Percentiles rank a stretch among this genome's conserved stretches.
Evolutionary conservation across 768 basidiomycete genomes (phyloP).

Genomic region (Leccinellum rugosiceps): DNA sequence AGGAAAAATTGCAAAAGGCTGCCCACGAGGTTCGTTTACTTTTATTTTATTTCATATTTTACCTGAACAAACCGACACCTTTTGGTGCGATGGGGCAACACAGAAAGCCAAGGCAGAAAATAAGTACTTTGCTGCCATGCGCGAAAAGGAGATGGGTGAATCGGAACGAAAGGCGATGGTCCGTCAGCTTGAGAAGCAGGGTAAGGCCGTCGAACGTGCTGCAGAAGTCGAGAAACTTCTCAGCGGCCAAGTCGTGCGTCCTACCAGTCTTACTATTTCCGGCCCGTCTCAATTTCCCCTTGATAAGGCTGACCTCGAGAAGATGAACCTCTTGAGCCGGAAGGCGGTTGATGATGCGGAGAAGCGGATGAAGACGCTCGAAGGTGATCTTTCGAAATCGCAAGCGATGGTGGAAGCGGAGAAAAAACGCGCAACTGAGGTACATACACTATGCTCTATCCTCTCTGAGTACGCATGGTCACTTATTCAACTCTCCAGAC

Average conservation of each 20-base stretch:
- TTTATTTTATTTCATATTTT: neutral
- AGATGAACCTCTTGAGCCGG: constrained; percentile 37
- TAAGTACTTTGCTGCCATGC: constrained; percentile 89
- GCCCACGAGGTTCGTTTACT: constrained; percentile 59
- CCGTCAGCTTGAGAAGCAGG: constrained; percentile 56
- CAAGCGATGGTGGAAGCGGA: constrained; percentile 37
- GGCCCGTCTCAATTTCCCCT: neutral
- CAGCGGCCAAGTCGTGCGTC: constrained; percentile 55
- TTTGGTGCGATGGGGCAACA: neutral
- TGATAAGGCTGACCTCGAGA: constrained; percentile 41
- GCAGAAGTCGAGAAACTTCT: constrained; percentile 63
- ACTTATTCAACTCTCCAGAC: constrained; percentile 22
- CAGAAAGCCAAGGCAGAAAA: constrained; percentile 97
- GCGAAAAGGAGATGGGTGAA: constrained; percentile 82
- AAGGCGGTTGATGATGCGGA: constrained; percentile 29
- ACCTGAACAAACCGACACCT: neutral
- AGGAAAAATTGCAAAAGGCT: constrained; percentile 66
- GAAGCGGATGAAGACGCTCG: constrained; percentile 27
- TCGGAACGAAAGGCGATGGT: constrained; percentile 64
- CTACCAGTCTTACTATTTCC: neutral
- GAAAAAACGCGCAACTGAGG: constrained; percentile 38
- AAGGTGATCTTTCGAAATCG: constrained; percentile 34
- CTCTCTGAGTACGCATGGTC: neutral
- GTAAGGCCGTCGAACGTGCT: constrained; percentile 62
- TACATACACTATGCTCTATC: constrained; percentile 25